Base-by-base conservation (phyloP, 1,139 yeast genomes). In the Arxiozyma bovina region DNA sequence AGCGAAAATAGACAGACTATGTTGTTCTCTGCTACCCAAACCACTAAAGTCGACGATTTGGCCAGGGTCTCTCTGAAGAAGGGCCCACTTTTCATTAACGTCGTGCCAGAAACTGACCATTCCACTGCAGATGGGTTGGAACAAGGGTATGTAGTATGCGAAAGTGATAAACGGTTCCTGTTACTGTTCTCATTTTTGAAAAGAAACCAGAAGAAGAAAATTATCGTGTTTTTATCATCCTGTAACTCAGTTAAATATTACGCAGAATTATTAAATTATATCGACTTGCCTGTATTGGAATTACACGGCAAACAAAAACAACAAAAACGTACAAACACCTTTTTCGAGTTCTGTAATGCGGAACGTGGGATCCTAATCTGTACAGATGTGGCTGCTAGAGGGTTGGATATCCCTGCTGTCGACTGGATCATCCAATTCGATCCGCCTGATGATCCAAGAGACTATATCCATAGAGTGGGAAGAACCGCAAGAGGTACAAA, bases 371-470 rank as follows among this genome's bases (percentile, higher is more conserved):
- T 88, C 51, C 74, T 93, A 63, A 80, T 93, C 53, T 93, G 98
- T 74, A 93, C 99, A 0, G 98, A 93, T 73, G 98, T 93, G 62
- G 99, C 98, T 25, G 98, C 99, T 12, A 83, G 99, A 77, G 99
- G 99, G 18, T 81, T 93, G 62, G 99, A 93, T 75, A 91, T 93
- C 61, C 97, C 97, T 52, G 87, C 95, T 34, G 98, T 93, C 54
- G 96, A 91, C 73, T 93, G 98, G 96, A 93, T 93, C 65, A 84
- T 93, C 59, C 98, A 93, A 75, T 90, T 87, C 64, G 97, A 93
- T 71, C 98, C 98, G 51, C 98, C 98, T 69, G 98, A 93, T 83
- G 98, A 93, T 74, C 98, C 98, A 70, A 83, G 97, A 73, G 97
- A 91, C 73, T 93, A 93, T 68, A 91, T 93, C 64, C 99, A 93